Base-by-base conservation (phyloP, 805 yeast genomes). In the Candida qinlingensis region DNA sequence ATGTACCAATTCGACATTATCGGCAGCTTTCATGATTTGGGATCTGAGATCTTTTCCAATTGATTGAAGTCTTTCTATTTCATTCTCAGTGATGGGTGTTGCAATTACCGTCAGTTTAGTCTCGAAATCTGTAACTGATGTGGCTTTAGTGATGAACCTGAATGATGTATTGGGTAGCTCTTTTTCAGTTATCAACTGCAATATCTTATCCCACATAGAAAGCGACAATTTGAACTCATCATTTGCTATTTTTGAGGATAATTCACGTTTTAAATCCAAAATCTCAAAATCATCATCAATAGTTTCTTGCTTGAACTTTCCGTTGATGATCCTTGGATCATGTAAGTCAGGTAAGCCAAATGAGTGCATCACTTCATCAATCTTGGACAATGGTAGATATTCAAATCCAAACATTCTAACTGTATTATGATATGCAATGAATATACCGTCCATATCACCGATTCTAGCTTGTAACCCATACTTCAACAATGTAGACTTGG, bases 401-500 rank as follows among this genome's bases (percentile, higher is more conserved):
- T 90, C 92, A 65, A 90, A 94, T 4, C 97, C 99, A 66, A 92
- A 88, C 57, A 91, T 77, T 42, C 81, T 71, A 31, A 79, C 73
- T 45, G 89, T 76, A 63, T 91, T 92, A 65, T 92, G 99, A 64
- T 83, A 92, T 0, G 97, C 97, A 12, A 92, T 74, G 56, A 87
- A 89, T 3, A 94, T 88, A 6, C 99, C 99, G 66, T 91, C 97
- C 98, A 94, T 92, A 58, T 86, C 82, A 3, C 98, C 99, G 39
- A 92, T 86, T 53, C 97, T 74, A 0, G 97, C 98, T 65, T 94
- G 98, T 55, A 92, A 72, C 3, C 87, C 77, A 61, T 92, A 92
- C 67, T 92, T 92, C 56, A 92, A 70, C 67, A 92, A 67, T 0
- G 94, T 84, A 2, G 92, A 78, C 49, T 87, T 70, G 13, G 83